These are phyloP conservation scores for Cenococcum geophilum DNA, from an alignment of 495 filamentous ascomycete genomes.

Conservation along the genomic window DNA sequence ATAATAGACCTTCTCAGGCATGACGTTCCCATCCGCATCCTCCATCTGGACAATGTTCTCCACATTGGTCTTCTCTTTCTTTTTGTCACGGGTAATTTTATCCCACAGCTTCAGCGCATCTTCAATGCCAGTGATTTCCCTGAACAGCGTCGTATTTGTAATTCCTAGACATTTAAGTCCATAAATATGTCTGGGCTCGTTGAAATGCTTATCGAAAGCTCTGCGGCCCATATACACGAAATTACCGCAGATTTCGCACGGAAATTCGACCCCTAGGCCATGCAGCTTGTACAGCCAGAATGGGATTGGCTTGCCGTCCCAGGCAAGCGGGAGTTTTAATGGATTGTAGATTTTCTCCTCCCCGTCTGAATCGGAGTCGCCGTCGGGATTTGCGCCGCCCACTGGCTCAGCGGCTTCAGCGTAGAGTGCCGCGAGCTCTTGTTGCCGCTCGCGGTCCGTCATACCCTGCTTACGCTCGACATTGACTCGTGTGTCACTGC, in stretches of 20 bases:
- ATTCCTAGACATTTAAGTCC: conserved; percentile 91
- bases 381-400: conserved; percentile 35
- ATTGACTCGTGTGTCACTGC: conserved; percentile 80
- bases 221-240: conserved; percentile 95
- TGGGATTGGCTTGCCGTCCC: conserved; percentile 98
- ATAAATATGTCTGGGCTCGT: conserved; percentile 84
- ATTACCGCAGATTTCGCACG: conserved; percentile 95
- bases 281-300: conserved; percentile 99
- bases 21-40: conserved; percentile 93
- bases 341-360: conserved; percentile 94
- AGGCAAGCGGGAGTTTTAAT: conserved; percentile 86
- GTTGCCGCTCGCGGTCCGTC: conserved; percentile 89
- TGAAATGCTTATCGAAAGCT: conserved; percentile 98
- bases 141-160: conserved; percentile 83
- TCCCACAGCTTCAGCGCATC: conserved; percentile 86
- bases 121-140: conserved; percentile 87
- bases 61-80: conserved; percentile 63
- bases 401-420: conserved; percentile 50
- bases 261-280: conserved; percentile 88
- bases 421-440: conserved; percentile 83
- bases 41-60: conserved; percentile 97
- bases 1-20: conserved; percentile 95
- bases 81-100: conserved; percentile 82
- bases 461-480: conserved; percentile 92
- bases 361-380: conserved; percentile 54